Percentiles rank a stretch among this genome's conserved stretches.
These are phyloP conservation scores for Lachancea dasiensis DNA, from an alignment of 805 yeast genomes.

Conservation along the genomic window DNA sequence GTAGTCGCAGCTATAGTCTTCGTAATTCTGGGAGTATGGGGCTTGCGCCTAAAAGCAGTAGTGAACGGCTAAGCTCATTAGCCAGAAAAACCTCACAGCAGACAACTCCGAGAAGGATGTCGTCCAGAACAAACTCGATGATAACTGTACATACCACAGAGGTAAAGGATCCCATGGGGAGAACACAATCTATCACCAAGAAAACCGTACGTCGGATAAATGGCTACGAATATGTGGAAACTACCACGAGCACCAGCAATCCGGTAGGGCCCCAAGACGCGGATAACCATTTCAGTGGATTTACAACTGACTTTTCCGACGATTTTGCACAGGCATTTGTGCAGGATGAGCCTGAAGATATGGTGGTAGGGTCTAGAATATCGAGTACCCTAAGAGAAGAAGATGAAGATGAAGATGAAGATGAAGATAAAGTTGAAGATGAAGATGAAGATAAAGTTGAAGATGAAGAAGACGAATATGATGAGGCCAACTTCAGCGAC, in stretches of 20 bases:
- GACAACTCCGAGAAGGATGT: not conserved
- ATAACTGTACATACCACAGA: slow-evolving; percentile 44
- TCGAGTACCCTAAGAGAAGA: slow-evolving; percentile 6
- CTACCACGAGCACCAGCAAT: slow-evolving; percentile 39
- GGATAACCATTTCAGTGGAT: slow-evolving; percentile 30
- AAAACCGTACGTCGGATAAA: slow-evolving; percentile 46
- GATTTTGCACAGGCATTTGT: slow-evolving; percentile 8
- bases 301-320: slow-evolving; percentile 12
- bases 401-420: slow-evolving; percentile 7
- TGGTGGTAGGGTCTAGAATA: slow-evolving; percentile 7
- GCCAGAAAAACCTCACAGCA: not conserved
- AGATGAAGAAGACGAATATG: slow-evolving; percentile 8
- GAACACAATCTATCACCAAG: slow-evolving; percentile 50
- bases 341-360: slow-evolving; percentile 11
- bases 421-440: slow-evolving; percentile 7
- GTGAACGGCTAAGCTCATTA: not conserved
- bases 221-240: slow-evolving; percentile 43
- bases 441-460: slow-evolving; percentile 6
- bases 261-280: slow-evolving; percentile 21
- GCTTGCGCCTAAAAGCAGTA: not conserved
- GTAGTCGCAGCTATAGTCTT: slow-evolving; percentile 7
- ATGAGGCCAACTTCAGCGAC: slow-evolving; percentile 22
- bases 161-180: slow-evolving; percentile 44
- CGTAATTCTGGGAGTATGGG: not conserved
- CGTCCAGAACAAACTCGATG: slow-evolving; percentile 25